Percentiles rank a stretch among this genome's conserved stretches.
phyloP scores from a whole-genome alignment of 306 rosid genomes.

The Echinosophora koreensis region DNA sequence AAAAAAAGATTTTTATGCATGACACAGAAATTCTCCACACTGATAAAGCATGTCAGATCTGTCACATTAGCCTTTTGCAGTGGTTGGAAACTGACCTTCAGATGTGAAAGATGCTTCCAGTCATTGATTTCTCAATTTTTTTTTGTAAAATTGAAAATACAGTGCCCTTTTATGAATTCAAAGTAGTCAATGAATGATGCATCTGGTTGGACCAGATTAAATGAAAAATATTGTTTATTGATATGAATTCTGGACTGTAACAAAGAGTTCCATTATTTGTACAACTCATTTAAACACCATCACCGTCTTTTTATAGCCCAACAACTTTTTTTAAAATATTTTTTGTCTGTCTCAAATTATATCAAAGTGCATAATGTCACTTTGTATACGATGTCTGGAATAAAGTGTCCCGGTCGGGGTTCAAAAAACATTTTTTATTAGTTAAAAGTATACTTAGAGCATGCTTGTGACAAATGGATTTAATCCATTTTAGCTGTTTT shows the following conservation, averaged over 20 bases:
- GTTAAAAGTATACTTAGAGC: neutral
- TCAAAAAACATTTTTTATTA: neutral
- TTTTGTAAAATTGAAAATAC: constrained; percentile 3
- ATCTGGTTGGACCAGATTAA: neutral
- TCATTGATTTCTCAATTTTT: constrained; percentile 8
- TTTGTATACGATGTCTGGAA: neutral
- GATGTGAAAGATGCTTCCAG: constrained; percentile 14
- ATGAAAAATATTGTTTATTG: too few relatives aligned
- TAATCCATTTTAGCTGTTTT: too few relatives aligned
- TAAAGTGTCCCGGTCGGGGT: neutral
- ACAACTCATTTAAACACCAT: too few relatives aligned
- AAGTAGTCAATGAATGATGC: neutral
- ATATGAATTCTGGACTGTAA: too few relatives aligned
- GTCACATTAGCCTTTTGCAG: constrained; percentile 1
- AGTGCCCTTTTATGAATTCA: constrained; percentile 19
- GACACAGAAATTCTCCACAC: neutral
- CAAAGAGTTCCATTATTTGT: too few relatives aligned
- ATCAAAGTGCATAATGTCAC: too few relatives aligned
- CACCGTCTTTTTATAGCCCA: neutral
- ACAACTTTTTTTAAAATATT: neutral
- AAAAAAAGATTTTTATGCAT: neutral
- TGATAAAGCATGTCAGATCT: neutral
- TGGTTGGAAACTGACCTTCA: neutral
- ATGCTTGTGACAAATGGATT: too few relatives aligned
- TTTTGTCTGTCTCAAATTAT: too few relatives aligned